A percentile compares a stretch with the other conserved stretches of the same genome.
Conservation (phyloP, 2,329 filamentous ascomycete species). For the Dactylellina cionopaga region DNA sequence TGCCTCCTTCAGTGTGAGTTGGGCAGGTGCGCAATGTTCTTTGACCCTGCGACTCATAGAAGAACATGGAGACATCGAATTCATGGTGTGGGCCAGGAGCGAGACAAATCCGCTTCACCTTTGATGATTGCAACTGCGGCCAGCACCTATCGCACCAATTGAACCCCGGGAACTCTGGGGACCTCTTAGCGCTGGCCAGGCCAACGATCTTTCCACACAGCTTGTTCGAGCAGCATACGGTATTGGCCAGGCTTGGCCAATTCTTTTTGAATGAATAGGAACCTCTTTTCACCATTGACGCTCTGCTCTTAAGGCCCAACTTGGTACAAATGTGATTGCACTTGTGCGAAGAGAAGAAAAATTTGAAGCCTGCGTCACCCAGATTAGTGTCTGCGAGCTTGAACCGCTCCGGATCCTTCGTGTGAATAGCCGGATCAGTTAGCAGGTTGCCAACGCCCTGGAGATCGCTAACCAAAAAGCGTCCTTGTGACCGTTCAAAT, state of each 20-base stretch:
- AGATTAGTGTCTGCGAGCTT: conserved; percentile 59
- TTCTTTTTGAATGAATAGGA: conserved; percentile 57
- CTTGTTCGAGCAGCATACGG: conserved; percentile 62
- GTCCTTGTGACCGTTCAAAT: conserved; percentile 61
- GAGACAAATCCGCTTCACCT: conserved; percentile 55
- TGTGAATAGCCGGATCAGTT: conserved; percentile 62
- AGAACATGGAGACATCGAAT: conserved; percentile 60
- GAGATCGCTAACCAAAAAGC: conserved; percentile 60
- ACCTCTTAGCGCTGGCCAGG: conserved; percentile 54
- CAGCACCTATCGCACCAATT: conserved; percentile 60
- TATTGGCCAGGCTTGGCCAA: conserved; percentile 59
- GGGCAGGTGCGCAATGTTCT: conserved; percentile 56
- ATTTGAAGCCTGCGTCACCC: conserved; percentile 60
- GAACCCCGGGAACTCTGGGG: conserved; percentile 55
- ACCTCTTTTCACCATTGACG: conserved; percentile 53
- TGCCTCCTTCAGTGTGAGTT: no score
- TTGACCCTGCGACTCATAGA: conserved; percentile 60
- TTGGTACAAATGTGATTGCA: conserved; percentile 60
- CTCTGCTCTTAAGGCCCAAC: conserved; percentile 58
- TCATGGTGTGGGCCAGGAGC: conserved; percentile 57
- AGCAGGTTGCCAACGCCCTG: conserved; percentile 60
- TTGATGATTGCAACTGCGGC: conserved; percentile 58
- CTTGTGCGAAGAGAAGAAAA: conserved; percentile 60
- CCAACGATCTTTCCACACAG: conserved; percentile 60
- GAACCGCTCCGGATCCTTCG: conserved; percentile 59